phyloP scores from a whole-genome alignment of 495 filamentous ascomycete species.

The Neurospora sp. region DNA sequence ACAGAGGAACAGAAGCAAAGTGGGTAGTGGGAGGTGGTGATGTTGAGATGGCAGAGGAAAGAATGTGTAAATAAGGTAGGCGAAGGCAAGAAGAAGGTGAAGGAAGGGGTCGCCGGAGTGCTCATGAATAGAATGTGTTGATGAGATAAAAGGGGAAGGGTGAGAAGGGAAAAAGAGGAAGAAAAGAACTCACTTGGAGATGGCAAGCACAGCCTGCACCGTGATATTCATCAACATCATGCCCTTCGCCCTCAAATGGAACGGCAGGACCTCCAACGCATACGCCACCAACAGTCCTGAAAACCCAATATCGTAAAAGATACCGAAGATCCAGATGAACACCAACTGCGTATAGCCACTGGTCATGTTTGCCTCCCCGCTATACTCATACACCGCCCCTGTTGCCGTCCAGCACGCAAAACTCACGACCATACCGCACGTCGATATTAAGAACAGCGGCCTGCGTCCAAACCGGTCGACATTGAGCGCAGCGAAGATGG shows the following conservation, averaged over 20 bases:
- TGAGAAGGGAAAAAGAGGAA: not conserved
- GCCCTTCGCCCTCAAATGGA: slow-evolving; percentile 59
- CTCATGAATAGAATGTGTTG: not conserved
- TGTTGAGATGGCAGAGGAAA: not conserved
- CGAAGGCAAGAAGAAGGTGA: not conserved
- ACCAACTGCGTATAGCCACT: slow-evolving; percentile 44
- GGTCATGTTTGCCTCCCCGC: slow-evolving; percentile 24
- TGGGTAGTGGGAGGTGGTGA: not conserved
- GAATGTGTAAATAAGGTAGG: not conserved
- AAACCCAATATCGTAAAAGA: slow-evolving; percentile 52
- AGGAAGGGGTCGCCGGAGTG: not conserved
- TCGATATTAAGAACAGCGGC: slow-evolving; percentile 44
- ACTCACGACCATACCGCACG: slow-evolving; percentile 39
- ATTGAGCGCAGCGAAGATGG: slow-evolving; percentile 45
- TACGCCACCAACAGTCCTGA: slow-evolving; percentile 56
- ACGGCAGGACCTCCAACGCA: slow-evolving; percentile 57
- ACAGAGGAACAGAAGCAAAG: not conserved
- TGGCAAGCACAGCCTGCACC: slow-evolving; percentile 48
- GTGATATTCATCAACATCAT: slow-evolving; percentile 56
- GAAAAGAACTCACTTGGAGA: slow-evolving; percentile 35
- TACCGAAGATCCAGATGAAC: slow-evolving; percentile 51
- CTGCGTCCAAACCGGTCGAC: slow-evolving; percentile 48
- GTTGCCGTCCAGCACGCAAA: slow-evolving; percentile 47
- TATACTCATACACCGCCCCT: slow-evolving; percentile 43
- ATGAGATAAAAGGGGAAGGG: not conserved